Percentiles rank a stretch among this genome's conserved stretches.
phyloP scores from a whole-genome alignment of 768 basidiomycete species.

The Rhizopogon rudus region DNA sequence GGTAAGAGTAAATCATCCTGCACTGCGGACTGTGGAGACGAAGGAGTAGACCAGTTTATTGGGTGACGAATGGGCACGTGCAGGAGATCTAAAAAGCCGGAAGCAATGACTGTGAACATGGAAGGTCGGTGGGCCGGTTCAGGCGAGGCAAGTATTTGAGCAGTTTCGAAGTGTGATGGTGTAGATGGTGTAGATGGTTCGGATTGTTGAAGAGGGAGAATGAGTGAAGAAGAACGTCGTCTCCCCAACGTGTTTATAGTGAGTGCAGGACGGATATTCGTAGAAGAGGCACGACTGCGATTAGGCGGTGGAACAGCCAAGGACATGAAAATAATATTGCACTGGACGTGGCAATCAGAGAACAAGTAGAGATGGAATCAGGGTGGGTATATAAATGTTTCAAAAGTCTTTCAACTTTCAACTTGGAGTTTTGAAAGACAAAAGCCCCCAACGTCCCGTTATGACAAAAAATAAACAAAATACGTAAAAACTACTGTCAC shows the following conservation, averaged over 20 bases:
- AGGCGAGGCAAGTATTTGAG: slow-evolving; percentile 5
- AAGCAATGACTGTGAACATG: slow-evolving; percentile 48
- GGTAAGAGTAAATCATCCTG: slow-evolving; percentile 48
- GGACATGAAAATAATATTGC: slow-evolving; percentile 19
- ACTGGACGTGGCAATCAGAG: no score
- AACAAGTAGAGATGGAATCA: no score
- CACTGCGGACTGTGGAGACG: slow-evolving; percentile 35
- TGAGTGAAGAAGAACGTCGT: slow-evolving; percentile 46
- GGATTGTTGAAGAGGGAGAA: slow-evolving; percentile 27
- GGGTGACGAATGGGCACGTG: slow-evolving; percentile 38
- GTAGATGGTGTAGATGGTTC: slow-evolving; percentile 9
- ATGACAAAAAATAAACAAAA: slow-evolving; percentile 1
- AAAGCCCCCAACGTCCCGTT: no score
- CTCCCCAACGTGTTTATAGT: slow-evolving; percentile 51
- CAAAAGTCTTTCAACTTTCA: not conserved
- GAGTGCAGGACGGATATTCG: slow-evolving; percentile 47
- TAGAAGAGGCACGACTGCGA: slow-evolving; percentile 57
- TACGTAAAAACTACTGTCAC: not conserved
- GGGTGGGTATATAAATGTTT: no score
- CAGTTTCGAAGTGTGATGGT: not conserved
- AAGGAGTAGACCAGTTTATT: slow-evolving; percentile 39
- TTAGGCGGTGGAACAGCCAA: slow-evolving; percentile 35
- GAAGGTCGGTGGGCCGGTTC: slow-evolving; percentile 25
- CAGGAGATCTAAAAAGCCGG: slow-evolving; percentile 49
- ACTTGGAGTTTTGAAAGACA: not conserved